Percentiles rank a stretch among this genome's conserved stretches.
phyloP scores from a whole-genome alignment of 2,329 filamentous ascomycete species.

The Cadophora gregata region DNA sequence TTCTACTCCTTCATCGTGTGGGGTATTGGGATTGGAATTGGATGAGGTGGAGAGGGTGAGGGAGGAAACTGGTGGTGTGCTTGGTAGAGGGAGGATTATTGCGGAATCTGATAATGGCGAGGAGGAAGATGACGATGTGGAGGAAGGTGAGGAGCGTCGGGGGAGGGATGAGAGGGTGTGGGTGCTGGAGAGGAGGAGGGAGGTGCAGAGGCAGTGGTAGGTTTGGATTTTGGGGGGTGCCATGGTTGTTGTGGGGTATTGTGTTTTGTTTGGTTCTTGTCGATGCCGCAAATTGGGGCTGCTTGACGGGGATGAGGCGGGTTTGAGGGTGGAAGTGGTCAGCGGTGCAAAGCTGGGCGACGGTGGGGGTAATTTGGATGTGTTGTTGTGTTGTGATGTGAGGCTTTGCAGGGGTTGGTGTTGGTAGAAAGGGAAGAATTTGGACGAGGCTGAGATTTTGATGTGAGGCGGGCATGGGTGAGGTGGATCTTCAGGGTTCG shows the following conservation, averaged over 20 bases:
- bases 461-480: too few species aligned
- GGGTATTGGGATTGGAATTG: too few species aligned
- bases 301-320: not conserved
- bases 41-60: not conserved
- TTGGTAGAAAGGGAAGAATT: not conserved
- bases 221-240: slow-evolving; percentile 49
- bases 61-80: slow-evolving; percentile 19
- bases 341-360: not conserved
- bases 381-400: not conserved
- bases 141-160: slow-evolving; percentile 49
- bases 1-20: not conserved
- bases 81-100: slow-evolving; percentile 59
- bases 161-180: slow-evolving; percentile 58
- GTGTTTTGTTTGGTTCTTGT: not conserved
- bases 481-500: slow-evolving; percentile 12
- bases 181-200: slow-evolving; percentile 66
- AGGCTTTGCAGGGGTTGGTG: not conserved
- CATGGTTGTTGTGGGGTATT: not conserved
- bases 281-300: too few species aligned
- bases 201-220: slow-evolving; percentile 70
- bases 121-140: slow-evolving; percentile 24
- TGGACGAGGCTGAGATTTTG: slow-evolving; percentile 19
- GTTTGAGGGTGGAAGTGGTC: not conserved
- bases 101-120: slow-evolving; percentile 53
- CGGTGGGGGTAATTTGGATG: not conserved